These are phyloP conservation scores for Aurantiochytrium sp. DNA, from an alignment of 108 stramenopile species.

Conservation along the genomic window DNA sequence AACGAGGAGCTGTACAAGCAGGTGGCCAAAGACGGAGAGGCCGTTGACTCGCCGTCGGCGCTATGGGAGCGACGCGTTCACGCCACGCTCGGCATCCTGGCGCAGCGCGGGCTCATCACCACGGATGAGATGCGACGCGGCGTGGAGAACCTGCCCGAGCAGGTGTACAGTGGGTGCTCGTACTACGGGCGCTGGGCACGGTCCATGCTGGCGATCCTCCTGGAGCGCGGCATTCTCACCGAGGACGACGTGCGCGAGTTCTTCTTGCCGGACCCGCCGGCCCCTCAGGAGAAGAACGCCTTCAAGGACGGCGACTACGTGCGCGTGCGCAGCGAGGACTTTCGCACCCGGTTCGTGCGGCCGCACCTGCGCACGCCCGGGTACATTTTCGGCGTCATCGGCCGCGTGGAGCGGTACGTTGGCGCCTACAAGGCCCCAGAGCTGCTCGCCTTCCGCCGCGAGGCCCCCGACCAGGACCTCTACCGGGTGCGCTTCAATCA, in stretches of 20 bases:
- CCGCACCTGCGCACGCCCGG: slow-evolving; percentile 19
- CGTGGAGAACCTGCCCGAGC: slow-evolving; percentile 15
- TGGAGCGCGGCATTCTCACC: slow-evolving; percentile 22
- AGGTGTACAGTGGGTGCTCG: not conserved
- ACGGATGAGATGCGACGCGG: slow-evolving; percentile 13
- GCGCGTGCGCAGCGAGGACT: not conserved
- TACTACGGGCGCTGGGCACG: slow-evolving; percentile 11
- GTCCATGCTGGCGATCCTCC: not conserved
- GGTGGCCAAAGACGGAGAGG: not conserved
- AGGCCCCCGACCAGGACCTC: not conserved
- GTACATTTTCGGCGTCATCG: not conserved
- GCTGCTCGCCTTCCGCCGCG: not conserved
- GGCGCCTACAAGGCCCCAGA: not conserved
- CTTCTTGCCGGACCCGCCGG: not conserved
- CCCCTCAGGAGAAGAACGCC: not conserved
- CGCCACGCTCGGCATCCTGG: not conserved
- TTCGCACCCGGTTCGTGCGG: not conserved
- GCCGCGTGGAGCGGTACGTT: not conserved
- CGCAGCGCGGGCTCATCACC: not conserved
- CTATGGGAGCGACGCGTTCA: not conserved
- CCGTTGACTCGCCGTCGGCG: not conserved
- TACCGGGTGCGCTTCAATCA: not conserved
- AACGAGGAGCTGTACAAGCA: not conserved
- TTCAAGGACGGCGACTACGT: not conserved
- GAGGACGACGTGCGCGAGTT: not conserved